Evolutionary conservation across 2,329 filamentous ascomycete genomes (phyloP).

Genomic region (Colletotrichum sp.): DNA sequence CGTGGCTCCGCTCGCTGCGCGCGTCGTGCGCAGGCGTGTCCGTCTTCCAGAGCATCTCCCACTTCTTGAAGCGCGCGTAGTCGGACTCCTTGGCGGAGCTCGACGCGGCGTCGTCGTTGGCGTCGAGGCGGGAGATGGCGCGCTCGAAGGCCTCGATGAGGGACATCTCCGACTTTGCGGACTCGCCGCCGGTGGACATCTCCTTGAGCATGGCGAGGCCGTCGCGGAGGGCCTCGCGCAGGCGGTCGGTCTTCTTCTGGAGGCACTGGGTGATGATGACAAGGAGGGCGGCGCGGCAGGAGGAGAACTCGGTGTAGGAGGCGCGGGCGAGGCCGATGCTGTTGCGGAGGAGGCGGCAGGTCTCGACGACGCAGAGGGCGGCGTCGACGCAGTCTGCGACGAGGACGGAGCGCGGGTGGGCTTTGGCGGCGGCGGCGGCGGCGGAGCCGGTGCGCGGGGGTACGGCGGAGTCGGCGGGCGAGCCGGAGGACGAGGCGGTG

Average conservation of each 20-base stretch:
- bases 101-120: slow-evolving; percentile 38
- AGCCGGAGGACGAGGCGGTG: slow-evolving; percentile 32
- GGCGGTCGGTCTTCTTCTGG: slow-evolving; percentile 39
- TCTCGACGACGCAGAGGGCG: slow-evolving; percentile 54
- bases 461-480: slow-evolving; percentile 30
- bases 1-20: slow-evolving; percentile 24
- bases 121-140: slow-evolving; percentile 49
- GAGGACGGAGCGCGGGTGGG: slow-evolving; percentile 40
- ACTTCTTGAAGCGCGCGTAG: slow-evolving; percentile 45
- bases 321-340: slow-evolving; percentile 59
- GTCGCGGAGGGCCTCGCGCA: slow-evolving; percentile 51
- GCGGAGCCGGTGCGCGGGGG: slow-evolving; percentile 21
- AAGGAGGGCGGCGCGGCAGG: slow-evolving; percentile 58
- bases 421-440: slow-evolving; percentile 20
- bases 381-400: slow-evolving; percentile 59
- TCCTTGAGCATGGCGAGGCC: slow-evolving; percentile 56
- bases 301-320: slow-evolving; percentile 62
- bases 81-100: slow-evolving; percentile 45
- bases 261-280: slow-evolving; percentile 48
- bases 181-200: slow-evolving; percentile 58
- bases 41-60: slow-evolving; percentile 49
- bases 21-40: slow-evolving; percentile 32
- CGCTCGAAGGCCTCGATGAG: slow-evolving; percentile 58
- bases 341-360: slow-evolving; percentile 53
- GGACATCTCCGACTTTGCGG: slow-evolving; percentile 57